A percentile compares a stretch with the other conserved stretches of the same genome.
Conservation (phyloP, 1,284 basidiomycete species). For the Boletellus deceptivus region DNA sequence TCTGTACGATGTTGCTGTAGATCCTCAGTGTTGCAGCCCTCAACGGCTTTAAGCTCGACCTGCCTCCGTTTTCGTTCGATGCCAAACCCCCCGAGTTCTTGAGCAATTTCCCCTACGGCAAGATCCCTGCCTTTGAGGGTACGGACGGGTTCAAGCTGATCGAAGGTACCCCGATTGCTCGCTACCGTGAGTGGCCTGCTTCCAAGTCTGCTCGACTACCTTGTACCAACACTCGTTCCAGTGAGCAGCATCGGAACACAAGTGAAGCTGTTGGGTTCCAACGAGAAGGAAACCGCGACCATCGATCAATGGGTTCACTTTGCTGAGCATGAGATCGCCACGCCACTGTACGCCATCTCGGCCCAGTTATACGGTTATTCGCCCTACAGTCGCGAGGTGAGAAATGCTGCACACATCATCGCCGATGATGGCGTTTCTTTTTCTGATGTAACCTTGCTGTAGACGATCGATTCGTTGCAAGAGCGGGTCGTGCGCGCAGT, state of each 20-base stretch:
- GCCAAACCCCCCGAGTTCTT: constrained; percentile 44
- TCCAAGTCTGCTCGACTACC: too few relatives aligned
- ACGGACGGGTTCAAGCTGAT: constrained; percentile 49
- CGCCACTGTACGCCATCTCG: neutral
- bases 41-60: constrained; percentile 16
- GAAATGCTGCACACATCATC: neutral
- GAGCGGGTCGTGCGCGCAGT: constrained; percentile 30
- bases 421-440: neutral
- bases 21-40: constrained; percentile 25
- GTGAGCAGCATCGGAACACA: constrained; percentile 50
- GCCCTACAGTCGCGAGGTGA: constrained; percentile 16
- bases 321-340: constrained; percentile 45
- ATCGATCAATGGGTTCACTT: constrained; percentile 55
- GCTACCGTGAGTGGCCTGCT: constrained; percentile 48
- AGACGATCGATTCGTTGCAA: constrained; percentile 7
- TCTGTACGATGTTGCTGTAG: neutral
- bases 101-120: constrained; percentile 45
- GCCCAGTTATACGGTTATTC: constrained; percentile 9
- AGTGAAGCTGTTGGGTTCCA: constrained; percentile 46
- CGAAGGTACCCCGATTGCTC: constrained; percentile 57
- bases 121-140: constrained; percentile 54
- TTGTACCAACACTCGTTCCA: constrained; percentile 14
- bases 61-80: constrained; percentile 8
- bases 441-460: too few relatives aligned
- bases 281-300: constrained; percentile 43